Percentiles rank a stretch among this genome's conserved stretches.
Evolutionary conservation across 176 grass and related monocot species (phyloP).

Genomic region (Musa troglodytarum): DNA sequence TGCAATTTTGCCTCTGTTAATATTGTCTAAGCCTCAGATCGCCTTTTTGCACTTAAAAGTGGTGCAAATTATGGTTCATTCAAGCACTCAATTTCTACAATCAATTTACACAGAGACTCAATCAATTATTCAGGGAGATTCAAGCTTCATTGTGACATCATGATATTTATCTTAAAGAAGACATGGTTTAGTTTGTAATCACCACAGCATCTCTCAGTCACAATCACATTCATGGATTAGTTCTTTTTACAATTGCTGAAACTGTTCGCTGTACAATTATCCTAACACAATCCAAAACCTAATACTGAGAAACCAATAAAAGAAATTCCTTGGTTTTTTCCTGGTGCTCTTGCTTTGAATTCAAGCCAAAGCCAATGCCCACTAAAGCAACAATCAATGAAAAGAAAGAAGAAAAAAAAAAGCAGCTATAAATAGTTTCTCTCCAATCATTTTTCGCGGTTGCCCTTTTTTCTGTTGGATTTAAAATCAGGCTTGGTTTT

Average conservation of each 20-base stretch:
- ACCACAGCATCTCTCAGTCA: not conserved
- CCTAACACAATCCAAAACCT: not conserved
- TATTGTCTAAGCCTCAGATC: too few relatives aligned
- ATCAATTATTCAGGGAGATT: too few relatives aligned
- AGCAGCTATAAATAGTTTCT: not conserved
- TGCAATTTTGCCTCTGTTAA: too few relatives aligned
- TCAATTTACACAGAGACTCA: too few relatives aligned
- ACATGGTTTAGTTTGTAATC: not conserved
- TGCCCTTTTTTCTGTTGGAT: not conserved
- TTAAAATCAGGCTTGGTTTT: not conserved
- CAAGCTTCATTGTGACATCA: not conserved
- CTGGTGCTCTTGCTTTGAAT: not conserved
- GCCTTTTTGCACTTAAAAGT: too few relatives aligned
- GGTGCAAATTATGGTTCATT: too few relatives aligned
- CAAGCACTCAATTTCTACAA: too few relatives aligned
- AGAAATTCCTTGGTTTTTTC: not conserved
- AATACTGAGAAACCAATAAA: not conserved
- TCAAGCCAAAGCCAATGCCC: not conserved
- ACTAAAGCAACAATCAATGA: not conserved
- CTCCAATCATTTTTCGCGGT: not conserved
- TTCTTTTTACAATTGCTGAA: not conserved
- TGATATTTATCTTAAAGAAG: not conserved
- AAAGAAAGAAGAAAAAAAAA: not conserved
- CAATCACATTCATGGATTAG: not conserved
- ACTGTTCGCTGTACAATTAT: not conserved